Conservation (phyloP, 2,329 filamentous ascomycete species). For the Alternaria arborescens region DNA sequence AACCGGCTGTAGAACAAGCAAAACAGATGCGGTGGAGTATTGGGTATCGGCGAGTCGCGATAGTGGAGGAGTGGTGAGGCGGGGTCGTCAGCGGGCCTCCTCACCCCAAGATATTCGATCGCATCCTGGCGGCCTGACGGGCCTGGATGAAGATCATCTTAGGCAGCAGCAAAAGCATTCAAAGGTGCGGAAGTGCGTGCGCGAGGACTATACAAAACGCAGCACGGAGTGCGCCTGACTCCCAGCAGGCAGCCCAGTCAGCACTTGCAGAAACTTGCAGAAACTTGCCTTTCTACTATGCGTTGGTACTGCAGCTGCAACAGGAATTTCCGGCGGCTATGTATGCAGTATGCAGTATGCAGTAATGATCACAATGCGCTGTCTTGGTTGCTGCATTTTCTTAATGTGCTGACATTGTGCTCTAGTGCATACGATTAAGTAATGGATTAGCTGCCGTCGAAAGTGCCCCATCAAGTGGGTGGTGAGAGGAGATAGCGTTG, state of each 20-base stretch:
- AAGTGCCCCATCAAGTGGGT: background rate
- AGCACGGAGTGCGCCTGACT: constrained; percentile 14
- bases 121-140: constrained; percentile 2
- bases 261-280: constrained; percentile 25
- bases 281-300: constrained; percentile 20
- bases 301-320: constrained; percentile 26
- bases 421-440: constrained; percentile 10
- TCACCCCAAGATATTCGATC: constrained; percentile 3
- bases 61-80: constrained; percentile 5
- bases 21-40: constrained; percentile 9
- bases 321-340: constrained; percentile 31
- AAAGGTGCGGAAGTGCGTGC: constrained; percentile 3
- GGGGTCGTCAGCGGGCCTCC: constrained; percentile 13
- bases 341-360: constrained; percentile 37
- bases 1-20: background rate
- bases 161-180: constrained; percentile 16
- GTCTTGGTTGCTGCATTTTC: constrained; percentile 19
- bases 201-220: constrained; percentile 2
- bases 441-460: constrained; percentile 4
- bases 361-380: constrained; percentile 34
- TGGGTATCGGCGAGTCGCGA: constrained; percentile 5
- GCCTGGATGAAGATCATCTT: constrained; percentile 5
- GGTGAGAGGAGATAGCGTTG: background rate
- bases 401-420: constrained; percentile 7
- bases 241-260: constrained; percentile 11